These are phyloP conservation scores for Penicillium waksmanii DNA, from an alignment of 495 filamentous ascomycete genomes.

Conservation along the genomic window DNA sequence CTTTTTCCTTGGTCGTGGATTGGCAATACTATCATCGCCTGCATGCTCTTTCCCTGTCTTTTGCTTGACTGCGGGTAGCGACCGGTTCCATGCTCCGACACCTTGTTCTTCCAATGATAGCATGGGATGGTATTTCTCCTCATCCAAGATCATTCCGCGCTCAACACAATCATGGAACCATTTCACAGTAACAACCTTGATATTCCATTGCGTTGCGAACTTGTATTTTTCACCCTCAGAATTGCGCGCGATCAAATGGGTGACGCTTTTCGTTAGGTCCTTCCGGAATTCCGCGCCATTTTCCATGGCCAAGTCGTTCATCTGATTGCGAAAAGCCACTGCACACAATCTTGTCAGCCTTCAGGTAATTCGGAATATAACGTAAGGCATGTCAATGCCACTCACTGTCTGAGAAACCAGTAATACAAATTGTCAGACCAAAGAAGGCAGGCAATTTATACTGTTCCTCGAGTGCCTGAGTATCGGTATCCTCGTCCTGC, in stretches of 20 bases:
- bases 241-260: constrained; percentile 80
- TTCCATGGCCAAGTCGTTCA: constrained; percentile 63
- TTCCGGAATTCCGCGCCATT: constrained; percentile 83
- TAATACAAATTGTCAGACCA: constrained; percentile 78
- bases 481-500: constrained; percentile 76
- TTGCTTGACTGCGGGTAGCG: constrained; percentile 36
- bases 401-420: constrained; percentile 86
- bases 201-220: constrained; percentile 76
- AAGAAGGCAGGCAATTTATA: constrained; percentile 64
- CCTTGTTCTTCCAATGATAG: constrained; percentile 72
- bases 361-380: background rate
- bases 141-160: constrained; percentile 92
- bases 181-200: constrained; percentile 76
- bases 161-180: constrained; percentile 87
- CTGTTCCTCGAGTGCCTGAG: constrained; percentile 63
- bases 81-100: constrained; percentile 72
- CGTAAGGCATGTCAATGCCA: constrained; percentile 11
- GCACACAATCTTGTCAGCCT: background rate
- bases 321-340: constrained; percentile 68
- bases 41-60: constrained; percentile 22
- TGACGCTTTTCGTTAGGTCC: constrained; percentile 80
- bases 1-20: constrained; percentile 57
- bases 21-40: constrained; percentile 26
- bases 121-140: constrained; percentile 75
- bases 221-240: constrained; percentile 87